Conservation (phyloP, 345 rosid species). For the Lepidium africanum region DNA sequence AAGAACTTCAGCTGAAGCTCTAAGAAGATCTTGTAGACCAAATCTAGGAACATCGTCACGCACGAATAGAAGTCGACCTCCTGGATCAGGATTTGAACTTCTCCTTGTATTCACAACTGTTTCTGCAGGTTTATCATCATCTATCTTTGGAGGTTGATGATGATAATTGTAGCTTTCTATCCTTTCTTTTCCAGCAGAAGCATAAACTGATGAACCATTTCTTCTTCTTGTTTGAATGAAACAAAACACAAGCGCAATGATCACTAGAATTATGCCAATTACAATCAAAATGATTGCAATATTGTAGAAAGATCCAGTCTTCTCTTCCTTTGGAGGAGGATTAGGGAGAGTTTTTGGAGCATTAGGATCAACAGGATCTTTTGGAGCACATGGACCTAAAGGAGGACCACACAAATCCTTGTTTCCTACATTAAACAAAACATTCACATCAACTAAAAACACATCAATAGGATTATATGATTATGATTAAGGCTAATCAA, state of each 20-base stretch:
- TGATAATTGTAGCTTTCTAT: constrained; percentile 25
- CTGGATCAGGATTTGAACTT: constrained; percentile 25
- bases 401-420: constrained; percentile 53
- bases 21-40: constrained; percentile 58
- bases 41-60: constrained; percentile 44
- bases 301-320: constrained; percentile 2
- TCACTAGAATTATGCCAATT: constrained; percentile 14
- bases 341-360: constrained; percentile 15
- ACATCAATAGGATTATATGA: neutral
- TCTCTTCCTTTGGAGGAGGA: neutral
- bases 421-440: constrained; percentile 43
- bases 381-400: constrained; percentile 32
- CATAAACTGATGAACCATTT: neutral
- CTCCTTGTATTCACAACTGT: constrained; percentile 5
- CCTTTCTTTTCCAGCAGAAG: constrained; percentile 14
- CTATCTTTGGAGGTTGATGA: neutral
- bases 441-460: neutral
- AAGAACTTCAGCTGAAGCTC: constrained; percentile 66
- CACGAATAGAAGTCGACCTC: constrained; percentile 40
- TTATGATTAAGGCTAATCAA: neutral
- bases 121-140: neutral
- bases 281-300: constrained; percentile 27
- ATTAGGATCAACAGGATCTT: neutral
- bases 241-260: constrained; percentile 20
- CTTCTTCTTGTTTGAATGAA: constrained; percentile 16